Evolutionary conservation across 2,329 filamentous ascomycete genomes (phyloP).

Genomic region (Phyllosticta citribraziliensis): DNA sequence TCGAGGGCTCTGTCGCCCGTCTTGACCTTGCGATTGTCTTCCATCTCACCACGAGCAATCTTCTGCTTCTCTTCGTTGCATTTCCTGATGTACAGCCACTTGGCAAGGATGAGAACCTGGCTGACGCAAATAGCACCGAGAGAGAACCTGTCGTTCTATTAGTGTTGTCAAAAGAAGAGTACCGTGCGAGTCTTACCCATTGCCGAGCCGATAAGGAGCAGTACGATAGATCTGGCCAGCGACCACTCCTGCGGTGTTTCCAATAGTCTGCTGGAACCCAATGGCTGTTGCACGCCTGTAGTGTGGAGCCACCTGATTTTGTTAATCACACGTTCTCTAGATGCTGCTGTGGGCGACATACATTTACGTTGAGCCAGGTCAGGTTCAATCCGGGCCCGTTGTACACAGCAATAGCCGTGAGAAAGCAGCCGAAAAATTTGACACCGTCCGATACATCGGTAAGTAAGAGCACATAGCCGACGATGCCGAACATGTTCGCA

Average conservation of each 20-base stretch:
- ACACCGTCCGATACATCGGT: conserved; percentile 9
- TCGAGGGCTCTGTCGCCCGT: conserved; percentile 40
- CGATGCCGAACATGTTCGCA: conserved; percentile 14
- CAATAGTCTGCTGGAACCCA: conserved; percentile 38
- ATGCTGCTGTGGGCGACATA: conserved; percentile 11
- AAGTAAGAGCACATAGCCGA: conserved; percentile 16
- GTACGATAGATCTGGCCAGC: conserved; percentile 36
- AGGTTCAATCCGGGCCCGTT: conserved; percentile 33
- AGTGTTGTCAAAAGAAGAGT: neutral
- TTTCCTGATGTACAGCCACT: conserved; percentile 35
- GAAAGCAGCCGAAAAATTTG: conserved; percentile 18
- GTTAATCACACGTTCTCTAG: neutral
- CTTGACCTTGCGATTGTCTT: conserved; percentile 36
- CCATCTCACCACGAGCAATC: conserved; percentile 32
- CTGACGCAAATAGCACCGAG: conserved; percentile 26
- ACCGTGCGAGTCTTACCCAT: neutral
- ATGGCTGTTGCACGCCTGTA: conserved; percentile 40
- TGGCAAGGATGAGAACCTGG: conserved; percentile 29
- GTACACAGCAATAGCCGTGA: conserved; percentile 18
- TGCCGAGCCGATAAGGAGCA: conserved; percentile 15
- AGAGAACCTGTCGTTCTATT: conserved; percentile 19
- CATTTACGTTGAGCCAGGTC: conserved; percentile 41
- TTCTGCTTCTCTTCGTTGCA: conserved; percentile 32
- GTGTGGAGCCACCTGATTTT: conserved; percentile 28
- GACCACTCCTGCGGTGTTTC: conserved; percentile 40